Base-by-base conservation (phyloP, 768 basidiomycete genomes). In the Lactifluus subvellereus region DNA sequence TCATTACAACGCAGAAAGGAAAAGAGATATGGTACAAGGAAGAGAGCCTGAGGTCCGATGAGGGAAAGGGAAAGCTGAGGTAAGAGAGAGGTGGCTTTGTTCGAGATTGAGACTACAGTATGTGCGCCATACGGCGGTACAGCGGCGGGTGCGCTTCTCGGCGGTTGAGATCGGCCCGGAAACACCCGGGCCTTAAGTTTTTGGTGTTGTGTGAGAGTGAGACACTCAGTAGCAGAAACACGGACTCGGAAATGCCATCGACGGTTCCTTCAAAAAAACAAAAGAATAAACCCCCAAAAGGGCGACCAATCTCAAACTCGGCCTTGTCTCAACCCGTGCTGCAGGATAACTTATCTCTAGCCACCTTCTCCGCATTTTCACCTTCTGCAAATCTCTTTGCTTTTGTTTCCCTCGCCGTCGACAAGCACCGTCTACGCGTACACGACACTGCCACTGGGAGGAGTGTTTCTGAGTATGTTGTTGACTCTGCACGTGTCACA, bases 341-440 rank as follows among this genome's bases (percentile, higher is more conserved):
- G 33, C 77, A 82, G 59, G 80, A 82, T 65, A 70, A 79, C 22
- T 77, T 79, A 3, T 70, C 74, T 54, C 69, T 78, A 30, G 71
- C 77, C 13, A 69, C 75, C 20, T 73, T 84, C 30, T 85, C 82
- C 13, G 75, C 84, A 7, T 89, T 88, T 74, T 88, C 86, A 9
- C 78, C 80, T 6, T 75, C 78, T 61, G 82, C 80, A 57, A 74
- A 76, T 58, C 74, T 82, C 42, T 87, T 87, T 69, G 85, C 82
- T 2, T 79, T 84, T 57, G 72, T 86, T 33, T 85, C 85, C 10
- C 78, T 88, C 27, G 80, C 86, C 2, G 78, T 88, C 56, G 86
- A 88, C 78, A 88, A 86, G 72, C 86, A 88, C 70, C 80, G 85
- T 50, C 74, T 88, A 60, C 84, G 85, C 68, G 77, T 88, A 43